Evolutionary conservation across 2,329 filamentous ascomycete species (phyloP).

Genomic region (Aspergillus flavus): DNA sequence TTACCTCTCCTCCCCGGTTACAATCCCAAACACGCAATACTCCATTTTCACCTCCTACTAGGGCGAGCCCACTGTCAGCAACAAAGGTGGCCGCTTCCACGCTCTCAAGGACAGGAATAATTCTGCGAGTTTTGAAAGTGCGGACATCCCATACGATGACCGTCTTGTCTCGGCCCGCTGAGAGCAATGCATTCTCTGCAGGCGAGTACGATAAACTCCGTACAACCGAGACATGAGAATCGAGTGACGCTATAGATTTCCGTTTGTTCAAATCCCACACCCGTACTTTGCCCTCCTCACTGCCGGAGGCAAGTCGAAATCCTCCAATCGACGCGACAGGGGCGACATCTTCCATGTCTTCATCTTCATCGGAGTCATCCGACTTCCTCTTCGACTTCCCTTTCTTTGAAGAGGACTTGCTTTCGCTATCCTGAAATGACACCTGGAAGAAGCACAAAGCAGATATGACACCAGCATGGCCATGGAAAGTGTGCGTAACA

Average conservation of each 20-base stretch:
- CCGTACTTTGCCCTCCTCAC: slow-evolving; percentile 88
- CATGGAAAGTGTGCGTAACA: slow-evolving; percentile 92
- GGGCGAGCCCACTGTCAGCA: slow-evolving; percentile 70
- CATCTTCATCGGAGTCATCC: slow-evolving; percentile 35
- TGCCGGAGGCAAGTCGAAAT: slow-evolving; percentile 85
- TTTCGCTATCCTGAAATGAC: slow-evolving; percentile 48
- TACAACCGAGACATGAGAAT: slow-evolving; percentile 96
- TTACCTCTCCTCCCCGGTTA: slow-evolving; percentile 75
- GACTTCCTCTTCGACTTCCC: slow-evolving; percentile 46
- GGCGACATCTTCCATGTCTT: slow-evolving; percentile 49
- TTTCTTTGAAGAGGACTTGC: slow-evolving; percentile 44
- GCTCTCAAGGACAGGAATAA: slow-evolving; percentile 81
- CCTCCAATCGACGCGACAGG: slow-evolving; percentile 51
- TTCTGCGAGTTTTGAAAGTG: slow-evolving; percentile 80
- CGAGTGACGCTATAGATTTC: slow-evolving; percentile 73
- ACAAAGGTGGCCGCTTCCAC: slow-evolving; percentile 84
- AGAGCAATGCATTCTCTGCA: slow-evolving; percentile 74
- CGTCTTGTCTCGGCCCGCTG: slow-evolving; percentile 89
- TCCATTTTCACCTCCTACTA: slow-evolving; percentile 82
- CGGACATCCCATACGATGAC: slow-evolving; percentile 86
- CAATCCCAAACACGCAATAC: slow-evolving; percentile 82
- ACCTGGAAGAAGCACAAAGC: slow-evolving; percentile 90
- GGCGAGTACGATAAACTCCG: slow-evolving; percentile 80
- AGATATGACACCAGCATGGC: slow-evolving; percentile 87
- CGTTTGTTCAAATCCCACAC: slow-evolving; percentile 91